Evolutionary conservation across 176 grass and related monocot genomes (phyloP), one percentile per base, ranked within the genome.

Genomic region (Lolium rigidum): DNA sequence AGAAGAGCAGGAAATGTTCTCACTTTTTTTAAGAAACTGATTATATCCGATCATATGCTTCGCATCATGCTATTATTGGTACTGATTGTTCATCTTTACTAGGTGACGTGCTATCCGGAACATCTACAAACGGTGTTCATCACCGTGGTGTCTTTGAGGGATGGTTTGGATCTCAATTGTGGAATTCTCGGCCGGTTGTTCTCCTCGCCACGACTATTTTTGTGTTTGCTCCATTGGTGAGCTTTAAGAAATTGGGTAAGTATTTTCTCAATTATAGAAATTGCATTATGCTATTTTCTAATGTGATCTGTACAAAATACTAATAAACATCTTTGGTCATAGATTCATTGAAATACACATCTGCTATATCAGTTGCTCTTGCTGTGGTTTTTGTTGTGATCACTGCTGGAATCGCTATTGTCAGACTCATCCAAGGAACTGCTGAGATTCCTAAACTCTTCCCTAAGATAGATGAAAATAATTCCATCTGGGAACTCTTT

Each of bases 41-140:
- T 78, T 87, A 6, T 84, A 37, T 82, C 10, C 6, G 10, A 65
- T 24, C 46, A 74, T 67, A 35, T 35, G 31, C 31, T 35, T 35
- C 31, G 11, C 21, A 13, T 78, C 41, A 70, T 72, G 82, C 3
- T 51, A 62, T 7, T 61, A 37, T 21, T 78, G 37, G 60, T 39
- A 62, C 20, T 69, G 17, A 58, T 9, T 0, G 7, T 84, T 25
- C 11, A 25, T 79, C 39, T 74, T 57, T 38, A 56, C 46, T 47
- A 98, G 95, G 93, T 84, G 96, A 98, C 84, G 96, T 98, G 76
- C 82, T 98, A 17, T 98, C 95, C 9, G 95, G 95, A 86, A 98
- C 93, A 90, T 95, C 95, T 20, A 86, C 93, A 57, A 89, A 54
- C n/a, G 93, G 93, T 44, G 74, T 88, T 62, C 93, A 94, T 82